Percentiles rank a stretch among this genome's conserved stretches.
phyloP scores from a whole-genome alignment of 345 rosid species.

The Gynandropsis gynandra region DNA sequence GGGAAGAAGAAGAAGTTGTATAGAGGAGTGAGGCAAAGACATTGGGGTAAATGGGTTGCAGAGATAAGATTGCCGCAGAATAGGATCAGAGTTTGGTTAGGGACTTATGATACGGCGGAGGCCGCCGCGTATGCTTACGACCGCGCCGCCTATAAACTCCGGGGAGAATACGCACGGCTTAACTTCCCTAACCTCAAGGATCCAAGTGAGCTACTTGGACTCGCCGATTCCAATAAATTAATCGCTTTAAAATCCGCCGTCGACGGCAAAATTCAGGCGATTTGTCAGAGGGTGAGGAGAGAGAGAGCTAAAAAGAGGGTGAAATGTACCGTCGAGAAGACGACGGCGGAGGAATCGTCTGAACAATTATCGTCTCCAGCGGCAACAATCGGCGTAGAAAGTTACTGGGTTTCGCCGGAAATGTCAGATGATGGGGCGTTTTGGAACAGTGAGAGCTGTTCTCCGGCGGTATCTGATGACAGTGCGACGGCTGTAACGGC shows the following conservation, averaged over 20 bases:
- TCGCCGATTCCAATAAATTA: conserved; percentile 50
- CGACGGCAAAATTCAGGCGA: conserved; percentile 85
- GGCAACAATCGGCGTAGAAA: conserved; percentile 26
- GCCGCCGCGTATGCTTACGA: conserved; percentile 96
- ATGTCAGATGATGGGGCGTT: conserved; percentile 36
- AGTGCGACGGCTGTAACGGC: conserved; percentile 21
- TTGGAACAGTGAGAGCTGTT: conserved; percentile 41
- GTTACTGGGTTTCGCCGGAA: conserved; percentile 33
- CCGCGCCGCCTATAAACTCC: conserved; percentile 92
- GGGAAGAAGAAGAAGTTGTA: conserved; percentile 64
- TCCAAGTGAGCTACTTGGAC: conserved; percentile 43
- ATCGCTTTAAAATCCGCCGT: conserved; percentile 57
- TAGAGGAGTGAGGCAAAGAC: conserved; percentile 98
- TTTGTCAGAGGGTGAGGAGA: conserved; percentile 65
- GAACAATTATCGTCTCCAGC: conserved; percentile 27
- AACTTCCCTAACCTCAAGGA: conserved; percentile 83
- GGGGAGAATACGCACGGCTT: conserved; percentile 88
- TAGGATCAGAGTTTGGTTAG: conserved; percentile 92
- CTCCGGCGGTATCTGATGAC: conserved; percentile 30
- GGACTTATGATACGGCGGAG: conserved; percentile 86
- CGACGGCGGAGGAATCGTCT: conserved; percentile 33
- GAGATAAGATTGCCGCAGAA: conserved; percentile 94
- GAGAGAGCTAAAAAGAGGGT: conserved; percentile 51
- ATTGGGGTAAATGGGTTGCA: conserved; percentile 99
- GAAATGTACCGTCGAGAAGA: conserved; percentile 25